Percentiles rank a stretch among this genome's conserved stretches.
Evolutionary conservation across 2,329 filamentous ascomycete genomes (phyloP).

Genomic region (Fusarium sp.): DNA sequence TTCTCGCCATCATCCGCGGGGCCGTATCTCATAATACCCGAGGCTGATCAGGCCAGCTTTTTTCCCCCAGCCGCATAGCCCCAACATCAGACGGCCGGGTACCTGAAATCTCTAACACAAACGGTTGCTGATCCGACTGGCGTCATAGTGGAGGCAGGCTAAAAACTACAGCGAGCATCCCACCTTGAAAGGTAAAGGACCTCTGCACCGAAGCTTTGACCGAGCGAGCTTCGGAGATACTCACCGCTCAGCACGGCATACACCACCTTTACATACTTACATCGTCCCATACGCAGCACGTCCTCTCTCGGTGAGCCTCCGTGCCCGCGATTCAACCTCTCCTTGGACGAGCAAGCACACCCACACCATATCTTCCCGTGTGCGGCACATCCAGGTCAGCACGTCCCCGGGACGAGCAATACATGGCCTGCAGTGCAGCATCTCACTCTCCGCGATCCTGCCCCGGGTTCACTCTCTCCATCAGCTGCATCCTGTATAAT

Average conservation of each 20-base stretch:
- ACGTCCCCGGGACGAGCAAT: neutral
- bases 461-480: neutral
- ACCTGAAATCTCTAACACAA: slow-evolving; percentile 13
- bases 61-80: neutral
- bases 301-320: slow-evolving; percentile 2
- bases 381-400: neutral
- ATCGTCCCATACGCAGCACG: slow-evolving; percentile 24
- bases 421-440: neutral
- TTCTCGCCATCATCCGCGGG: slow-evolving; percentile 23
- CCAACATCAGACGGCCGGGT: slow-evolving; percentile 11
- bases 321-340: neutral
- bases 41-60: slow-evolving; percentile 13
- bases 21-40: slow-evolving; percentile 2
- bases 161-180: slow-evolving; percentile 4
- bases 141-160: slow-evolving; percentile 36
- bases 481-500: neutral
- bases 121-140: slow-evolving; percentile 20
- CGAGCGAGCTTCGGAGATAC: slow-evolving; percentile 32
- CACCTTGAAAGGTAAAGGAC: slow-evolving; percentile 1
- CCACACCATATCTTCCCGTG: neutral
- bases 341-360: neutral
- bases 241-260: slow-evolving; percentile 8
- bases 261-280: neutral
- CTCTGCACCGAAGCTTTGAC: slow-evolving; percentile 33
- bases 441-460: slow-evolving; percentile 18